These are phyloP conservation scores for Onygena corvina DNA, from an alignment of 2,329 filamentous ascomycete genomes.

Conservation along the genomic window DNA sequence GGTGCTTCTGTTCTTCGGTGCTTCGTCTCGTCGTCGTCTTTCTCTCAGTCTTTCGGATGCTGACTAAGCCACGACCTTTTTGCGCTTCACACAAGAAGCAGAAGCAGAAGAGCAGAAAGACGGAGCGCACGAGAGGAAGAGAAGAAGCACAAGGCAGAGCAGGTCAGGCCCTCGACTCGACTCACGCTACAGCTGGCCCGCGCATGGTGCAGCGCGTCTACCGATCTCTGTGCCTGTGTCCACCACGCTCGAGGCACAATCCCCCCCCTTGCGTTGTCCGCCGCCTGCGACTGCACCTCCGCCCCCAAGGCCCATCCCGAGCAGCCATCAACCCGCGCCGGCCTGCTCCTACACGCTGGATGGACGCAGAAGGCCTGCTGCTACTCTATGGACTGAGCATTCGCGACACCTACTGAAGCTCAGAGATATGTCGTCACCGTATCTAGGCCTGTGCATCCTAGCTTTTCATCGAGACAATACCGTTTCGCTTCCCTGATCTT, in stretches of 20 bases:
- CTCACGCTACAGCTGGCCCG: too few relatives aligned
- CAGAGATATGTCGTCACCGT: conserved; percentile 36
- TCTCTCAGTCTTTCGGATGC: neutral
- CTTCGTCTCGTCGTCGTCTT: neutral
- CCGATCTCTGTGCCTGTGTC: neutral
- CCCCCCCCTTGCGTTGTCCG: neutral
- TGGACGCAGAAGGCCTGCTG: neutral
- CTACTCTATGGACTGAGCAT: conserved; percentile 17
- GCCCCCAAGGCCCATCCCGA: neutral
- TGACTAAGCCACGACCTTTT: neutral
- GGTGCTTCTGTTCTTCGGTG: neutral
- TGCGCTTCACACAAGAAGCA: neutral
- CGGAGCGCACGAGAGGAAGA: too few relatives aligned
- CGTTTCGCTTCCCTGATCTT: conserved; percentile 25
- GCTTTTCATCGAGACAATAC: conserved; percentile 31
- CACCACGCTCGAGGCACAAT: neutral
- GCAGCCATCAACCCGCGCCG: neutral
- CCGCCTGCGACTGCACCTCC: neutral
- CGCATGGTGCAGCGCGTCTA: neutral
- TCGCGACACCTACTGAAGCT: conserved; percentile 32
- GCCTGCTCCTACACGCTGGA: neutral
- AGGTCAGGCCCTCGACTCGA: too few relatives aligned
- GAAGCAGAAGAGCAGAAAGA: neutral
- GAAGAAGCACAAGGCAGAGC: too few relatives aligned
- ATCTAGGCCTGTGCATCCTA: conserved; percentile 34